Evolutionary conservation across 345 rosid genomes (phyloP), one percentile per base, ranked within the genome.

Genomic region (Xanthoceras sorbifolium): DNA sequence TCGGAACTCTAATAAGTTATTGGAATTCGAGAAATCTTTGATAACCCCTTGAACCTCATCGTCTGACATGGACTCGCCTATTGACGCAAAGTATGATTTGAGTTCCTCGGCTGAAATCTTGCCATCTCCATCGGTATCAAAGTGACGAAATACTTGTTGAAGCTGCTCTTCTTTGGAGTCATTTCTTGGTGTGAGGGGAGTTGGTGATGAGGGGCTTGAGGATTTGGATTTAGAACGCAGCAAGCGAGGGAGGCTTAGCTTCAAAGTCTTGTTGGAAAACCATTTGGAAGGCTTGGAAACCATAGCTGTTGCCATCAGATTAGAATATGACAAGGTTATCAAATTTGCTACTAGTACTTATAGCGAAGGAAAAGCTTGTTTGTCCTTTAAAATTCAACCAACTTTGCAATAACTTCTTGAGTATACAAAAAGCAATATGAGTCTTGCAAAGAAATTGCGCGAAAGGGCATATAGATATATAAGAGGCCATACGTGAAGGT

Each of bases 41-140:
- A 84, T 63, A 38, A 67, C 83, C 38, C 23, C 54, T 15, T 12
- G 68, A 32, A 72, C 81, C 12, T 77, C 77, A 5, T 26, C 81
- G 1, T 0, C 34, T 0, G 83, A 63, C 63, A 79, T 68, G 64
- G 67, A 38, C 57, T 84, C 87, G 0, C 80, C 87, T 25, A 74
- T 12, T n/a, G 78, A 79, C 40, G 31, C 55, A 20, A 84, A 84
- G 69, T 82, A 79, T 0, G 79, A 72, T 4, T 60, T 42, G 4
- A 84, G 75, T 64, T 81, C 87, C 52, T 76, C 75, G 11, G 57
- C 7, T 2, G 87, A 79, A 63, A 84, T 67, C 69, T 64, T 73
- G 1, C 83, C 85, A 1, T 84, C 83, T 23, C 77, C 75, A 17
- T 81, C 22, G 0, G 40, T 29, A 67, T 84, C 85, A 0, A 84